Evolutionary conservation across 2,329 filamentous ascomycete genomes (phyloP).

Genomic region (Daldinia sp.): DNA sequence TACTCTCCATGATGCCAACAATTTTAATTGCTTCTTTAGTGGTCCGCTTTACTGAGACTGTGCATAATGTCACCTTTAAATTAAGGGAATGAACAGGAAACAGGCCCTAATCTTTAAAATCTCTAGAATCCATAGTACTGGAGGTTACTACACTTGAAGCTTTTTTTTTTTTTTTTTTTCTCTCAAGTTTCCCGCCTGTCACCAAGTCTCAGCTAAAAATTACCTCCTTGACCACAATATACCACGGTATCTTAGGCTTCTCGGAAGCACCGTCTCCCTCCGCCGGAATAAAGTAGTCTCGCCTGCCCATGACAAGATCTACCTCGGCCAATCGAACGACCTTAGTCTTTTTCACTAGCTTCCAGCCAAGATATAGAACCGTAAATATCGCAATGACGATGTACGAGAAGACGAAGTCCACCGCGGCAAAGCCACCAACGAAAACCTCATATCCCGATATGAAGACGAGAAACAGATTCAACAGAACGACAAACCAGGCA

Average conservation of each 20-base stretch:
- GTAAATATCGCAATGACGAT: constrained; percentile 47
- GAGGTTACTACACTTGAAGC: too few relatives aligned
- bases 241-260: background rate
- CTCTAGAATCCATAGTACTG: background rate
- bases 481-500: constrained; percentile 35
- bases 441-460: constrained; percentile 50
- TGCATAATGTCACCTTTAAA: too few relatives aligned
- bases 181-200: background rate
- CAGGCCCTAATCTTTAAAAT: background rate
- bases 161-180: too few relatives aligned
- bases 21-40: too few relatives aligned
- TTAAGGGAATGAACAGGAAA: background rate
- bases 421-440: constrained; percentile 45
- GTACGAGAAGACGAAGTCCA: constrained; percentile 49
- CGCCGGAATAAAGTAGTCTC: background rate
- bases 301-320: background rate
- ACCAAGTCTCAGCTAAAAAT: background rate
- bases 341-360: constrained; percentile 44
- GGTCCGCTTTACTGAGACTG: too few relatives aligned
- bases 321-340: background rate
- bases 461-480: constrained; percentile 49
- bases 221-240: background rate
- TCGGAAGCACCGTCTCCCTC: background rate
- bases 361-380: constrained; percentile 47
- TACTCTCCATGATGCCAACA: too few relatives aligned